A percentile compares a stretch with the other conserved stretches of the same genome.
Conservation (phyloP, 768 basidiomycete species). For the Termitomyces titanicus region DNA sequence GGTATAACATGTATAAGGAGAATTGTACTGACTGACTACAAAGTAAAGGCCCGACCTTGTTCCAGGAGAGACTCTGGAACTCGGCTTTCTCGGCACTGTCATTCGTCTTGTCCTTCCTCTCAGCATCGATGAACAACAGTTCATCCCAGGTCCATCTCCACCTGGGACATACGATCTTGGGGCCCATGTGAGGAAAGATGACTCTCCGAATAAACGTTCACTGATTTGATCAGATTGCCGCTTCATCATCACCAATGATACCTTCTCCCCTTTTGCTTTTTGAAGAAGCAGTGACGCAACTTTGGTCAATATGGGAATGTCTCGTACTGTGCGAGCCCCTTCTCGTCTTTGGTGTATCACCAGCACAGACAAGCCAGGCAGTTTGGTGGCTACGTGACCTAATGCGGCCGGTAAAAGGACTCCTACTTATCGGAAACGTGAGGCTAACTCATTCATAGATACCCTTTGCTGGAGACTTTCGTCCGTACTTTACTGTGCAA, state of each 20-base stretch:
- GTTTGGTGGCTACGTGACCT: conserved; percentile 93
- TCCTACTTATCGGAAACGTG: not conserved
- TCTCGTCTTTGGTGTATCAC: conserved; percentile 75
- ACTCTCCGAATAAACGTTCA: not conserved
- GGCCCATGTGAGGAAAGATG: conserved; percentile 41
- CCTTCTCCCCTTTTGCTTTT: conserved; percentile 60
- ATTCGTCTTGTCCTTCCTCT: conserved; percentile 71
- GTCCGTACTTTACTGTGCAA: conserved; percentile 96
- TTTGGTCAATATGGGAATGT: conserved; percentile 94
- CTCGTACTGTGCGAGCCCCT: conserved; percentile 88
- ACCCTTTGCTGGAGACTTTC: conserved; percentile 77
- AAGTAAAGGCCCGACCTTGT: conserved; percentile 77
- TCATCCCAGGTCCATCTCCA: conserved; percentile 50
- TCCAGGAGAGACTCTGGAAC: conserved; percentile 63
- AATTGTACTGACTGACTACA: conserved; percentile 23
- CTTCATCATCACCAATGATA: conserved; percentile 54
- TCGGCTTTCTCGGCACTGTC: conserved; percentile 81
- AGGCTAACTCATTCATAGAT: conserved; percentile 42
- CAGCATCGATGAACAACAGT: conserved; percentile 67
- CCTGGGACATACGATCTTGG: conserved; percentile 49
- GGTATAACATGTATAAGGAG: conserved; percentile 19
- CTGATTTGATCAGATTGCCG: conserved; percentile 52
- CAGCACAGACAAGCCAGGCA: conserved; percentile 80
- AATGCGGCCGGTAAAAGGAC: conserved; percentile 62
- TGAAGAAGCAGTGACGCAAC: conserved; percentile 58